phyloP scores from a whole-genome alignment of 1,139 yeast genomes.

The Yamadazyma spencermartinsiae region DNA sequence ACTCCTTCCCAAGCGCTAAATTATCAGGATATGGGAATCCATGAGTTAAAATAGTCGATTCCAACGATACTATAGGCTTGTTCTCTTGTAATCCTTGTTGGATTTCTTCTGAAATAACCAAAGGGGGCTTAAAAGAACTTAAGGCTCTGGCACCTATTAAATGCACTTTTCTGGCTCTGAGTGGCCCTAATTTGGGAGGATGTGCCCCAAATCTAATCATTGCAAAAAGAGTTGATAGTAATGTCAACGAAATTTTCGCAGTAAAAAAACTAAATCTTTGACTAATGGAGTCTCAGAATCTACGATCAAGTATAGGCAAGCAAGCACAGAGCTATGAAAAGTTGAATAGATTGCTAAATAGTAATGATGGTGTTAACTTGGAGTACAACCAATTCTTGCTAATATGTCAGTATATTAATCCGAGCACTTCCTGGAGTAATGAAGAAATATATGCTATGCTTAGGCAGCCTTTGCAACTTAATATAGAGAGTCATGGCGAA shows the following conservation, averaged over 20 bases:
- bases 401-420: not conserved
- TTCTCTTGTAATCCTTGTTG: slow-evolving; percentile 56
- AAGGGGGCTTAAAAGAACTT: slow-evolving; percentile 13
- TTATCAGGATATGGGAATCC: slow-evolving; percentile 85
- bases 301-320: too few species aligned
- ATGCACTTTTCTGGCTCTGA: not conserved
- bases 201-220: too few species aligned
- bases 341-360: not conserved
- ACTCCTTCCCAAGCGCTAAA: slow-evolving; percentile 66
- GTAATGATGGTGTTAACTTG: not conserved
- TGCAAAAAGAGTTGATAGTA: too few species aligned
- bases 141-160: too few species aligned
- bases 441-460: not conserved
- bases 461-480: not conserved
- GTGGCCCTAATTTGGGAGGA: too few species aligned
- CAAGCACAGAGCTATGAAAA: too few species aligned
- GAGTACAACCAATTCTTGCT: not conserved
- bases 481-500: slow-evolving; percentile 3
- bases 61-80: slow-evolving; percentile 74
- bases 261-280: too few species aligned
- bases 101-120: slow-evolving; percentile 56
- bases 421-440: not conserved
- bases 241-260: too few species aligned
- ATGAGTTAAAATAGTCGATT: slow-evolving; percentile 86
- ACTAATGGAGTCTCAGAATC: too few species aligned